Conservation (phyloP, 805 yeast species). For the Wickerhamomyces bovis region DNA sequence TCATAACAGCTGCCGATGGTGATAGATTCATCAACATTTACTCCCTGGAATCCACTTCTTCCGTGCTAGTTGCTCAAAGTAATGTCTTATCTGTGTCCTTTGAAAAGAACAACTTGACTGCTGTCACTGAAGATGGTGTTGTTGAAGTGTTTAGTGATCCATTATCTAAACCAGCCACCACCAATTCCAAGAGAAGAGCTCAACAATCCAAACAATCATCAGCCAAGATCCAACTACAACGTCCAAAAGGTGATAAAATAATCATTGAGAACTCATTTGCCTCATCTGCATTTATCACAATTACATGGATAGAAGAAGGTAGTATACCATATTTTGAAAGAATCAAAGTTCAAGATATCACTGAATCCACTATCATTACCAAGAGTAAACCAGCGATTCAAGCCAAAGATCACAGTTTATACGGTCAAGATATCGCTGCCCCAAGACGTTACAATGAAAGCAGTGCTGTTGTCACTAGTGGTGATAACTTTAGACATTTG, state of each 20-base stretch:
- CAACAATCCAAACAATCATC: conserved; percentile 46
- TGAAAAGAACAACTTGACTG: conserved; percentile 37
- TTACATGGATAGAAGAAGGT: conserved; percentile 61
- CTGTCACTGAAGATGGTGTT: conserved; percentile 67
- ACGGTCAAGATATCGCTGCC: conserved; percentile 42
- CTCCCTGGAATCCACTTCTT: conserved; percentile 35
- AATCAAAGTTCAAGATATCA: conserved; percentile 38
- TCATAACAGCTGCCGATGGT: conserved; percentile 66
- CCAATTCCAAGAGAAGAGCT: conserved; percentile 40
- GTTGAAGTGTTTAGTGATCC: conserved; percentile 69
- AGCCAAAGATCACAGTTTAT: conserved; percentile 35
- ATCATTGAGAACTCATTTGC: conserved; percentile 27
- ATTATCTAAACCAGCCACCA: conserved; percentile 21
- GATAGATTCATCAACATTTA: conserved; percentile 80
- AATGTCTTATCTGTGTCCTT: conserved; percentile 44
- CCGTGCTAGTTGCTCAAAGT: conserved; percentile 68
- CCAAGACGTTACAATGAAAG: conserved; percentile 55
- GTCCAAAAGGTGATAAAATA: conserved; percentile 34
- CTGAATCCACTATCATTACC: conserved; percentile 17
- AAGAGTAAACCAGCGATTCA: conserved; percentile 38
- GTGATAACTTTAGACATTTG: conserved; percentile 55
- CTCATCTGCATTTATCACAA: conserved; percentile 31
- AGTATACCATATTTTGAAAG: conserved; percentile 51
- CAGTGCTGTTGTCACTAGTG: conserved; percentile 54
- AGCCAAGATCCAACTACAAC: conserved; percentile 38